Percentiles rank a stretch among this genome's conserved stretches.
Evolutionary conservation across 2,329 filamentous ascomycete species (phyloP).

Genomic region (Cordyceps cicadae): DNA sequence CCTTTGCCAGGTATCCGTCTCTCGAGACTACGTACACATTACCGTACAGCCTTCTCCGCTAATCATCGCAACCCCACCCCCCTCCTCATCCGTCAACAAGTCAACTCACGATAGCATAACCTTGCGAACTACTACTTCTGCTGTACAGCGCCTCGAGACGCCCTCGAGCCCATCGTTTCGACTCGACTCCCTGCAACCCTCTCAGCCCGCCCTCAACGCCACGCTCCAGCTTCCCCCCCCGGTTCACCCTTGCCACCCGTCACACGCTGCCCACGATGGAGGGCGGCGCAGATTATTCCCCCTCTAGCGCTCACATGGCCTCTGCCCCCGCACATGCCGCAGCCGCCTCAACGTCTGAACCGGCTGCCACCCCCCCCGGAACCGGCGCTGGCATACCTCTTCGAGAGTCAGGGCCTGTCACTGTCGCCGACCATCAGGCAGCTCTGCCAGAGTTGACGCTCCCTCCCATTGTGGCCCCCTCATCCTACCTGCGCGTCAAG

Average conservation of each 20-base stretch:
- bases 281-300: conserved; percentile 2
- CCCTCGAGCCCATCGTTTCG: background rate
- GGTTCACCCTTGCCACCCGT: background rate
- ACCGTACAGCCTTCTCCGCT: background rate
- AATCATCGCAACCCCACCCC: conserved; percentile 2
- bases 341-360: conserved; percentile 1
- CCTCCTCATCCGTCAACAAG: background rate
- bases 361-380: conserved; percentile 2
- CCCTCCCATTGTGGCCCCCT: conserved; percentile 52
- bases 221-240: background rate
- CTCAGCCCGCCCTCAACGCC: conserved; percentile 1
- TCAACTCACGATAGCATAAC: background rate
- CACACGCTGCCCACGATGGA: conserved; percentile 6
- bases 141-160: background rate
- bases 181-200: background rate
- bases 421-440: conserved; percentile 11
- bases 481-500: conserved; percentile 45
- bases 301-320: conserved; percentile 10
- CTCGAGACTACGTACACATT: too few relatives aligned
- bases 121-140: too few relatives aligned
- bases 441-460: conserved; percentile 23
- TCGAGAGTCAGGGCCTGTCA: conserved; percentile 13
- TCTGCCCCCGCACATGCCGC: conserved; percentile 2
- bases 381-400: conserved; percentile 13
- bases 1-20: background rate